Conservation (phyloP, 148 eudicot genomes). For the Salicornia ramosissima region DNA sequence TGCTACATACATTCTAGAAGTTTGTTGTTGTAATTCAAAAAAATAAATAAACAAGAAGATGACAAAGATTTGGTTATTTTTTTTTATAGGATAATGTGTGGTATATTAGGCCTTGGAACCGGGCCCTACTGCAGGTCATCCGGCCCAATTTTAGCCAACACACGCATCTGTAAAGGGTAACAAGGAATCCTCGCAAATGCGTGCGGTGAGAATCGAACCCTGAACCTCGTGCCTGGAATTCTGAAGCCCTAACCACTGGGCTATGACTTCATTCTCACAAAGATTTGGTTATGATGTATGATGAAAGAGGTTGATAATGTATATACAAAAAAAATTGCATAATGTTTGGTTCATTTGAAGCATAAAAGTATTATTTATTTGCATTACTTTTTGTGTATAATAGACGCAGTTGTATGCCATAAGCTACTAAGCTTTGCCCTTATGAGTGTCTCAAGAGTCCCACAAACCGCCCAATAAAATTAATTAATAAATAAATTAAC, state of each 20-base stretch:
- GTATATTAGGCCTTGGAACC: no score
- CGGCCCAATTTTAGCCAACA: no score
- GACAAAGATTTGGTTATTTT: no score
- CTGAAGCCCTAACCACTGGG: no score
- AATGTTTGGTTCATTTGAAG: slow-evolving; percentile 13
- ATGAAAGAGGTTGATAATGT: slow-evolving; percentile 9
- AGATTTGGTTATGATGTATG: slow-evolving; percentile 21
- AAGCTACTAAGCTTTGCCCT: neutral
- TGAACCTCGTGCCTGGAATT: no score
- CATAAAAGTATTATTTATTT: neutral
- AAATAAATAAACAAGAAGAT: neutral
- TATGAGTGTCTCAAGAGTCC: slow-evolving; percentile 30
- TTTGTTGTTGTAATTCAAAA: slow-evolving; percentile 11
- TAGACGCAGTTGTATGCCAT: slow-evolving; percentile 18
- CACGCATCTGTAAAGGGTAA: no score
- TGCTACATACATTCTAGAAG: slow-evolving; percentile 7
- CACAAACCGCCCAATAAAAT: slow-evolving; percentile 75
- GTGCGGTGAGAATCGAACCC: no score
- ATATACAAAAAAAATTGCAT: neutral
- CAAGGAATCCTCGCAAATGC: no score
- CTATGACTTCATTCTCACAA: neutral
- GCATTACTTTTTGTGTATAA: slow-evolving; percentile 9
- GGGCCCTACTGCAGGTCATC: no score
- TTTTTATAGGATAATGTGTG: no score
- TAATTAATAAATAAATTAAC: neutral